Evolutionary conservation across 768 basidiomycete genomes (phyloP).

Genomic region (Boletus tomentosulus): DNA sequence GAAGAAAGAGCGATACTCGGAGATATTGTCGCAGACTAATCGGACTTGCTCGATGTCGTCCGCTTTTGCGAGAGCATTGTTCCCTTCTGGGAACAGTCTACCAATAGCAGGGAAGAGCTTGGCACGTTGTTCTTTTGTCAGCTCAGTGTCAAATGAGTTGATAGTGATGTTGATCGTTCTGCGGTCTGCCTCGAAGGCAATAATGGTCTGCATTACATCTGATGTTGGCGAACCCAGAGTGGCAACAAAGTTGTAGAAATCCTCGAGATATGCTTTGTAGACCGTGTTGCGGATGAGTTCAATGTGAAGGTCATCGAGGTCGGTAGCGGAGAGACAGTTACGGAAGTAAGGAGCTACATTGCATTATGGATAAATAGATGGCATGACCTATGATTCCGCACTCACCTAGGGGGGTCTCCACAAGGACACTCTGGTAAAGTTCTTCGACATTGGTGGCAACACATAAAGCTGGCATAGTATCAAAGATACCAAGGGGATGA

Average conservation of each 20-base stretch:
- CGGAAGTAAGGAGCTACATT: constrained; percentile 88
- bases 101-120: constrained; percentile 93
- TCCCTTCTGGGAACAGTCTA: constrained; percentile 90
- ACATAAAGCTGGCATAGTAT: constrained; percentile 98
- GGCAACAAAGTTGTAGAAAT: constrained; percentile 83
- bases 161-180: constrained; percentile 98
- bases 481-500: constrained; percentile 95
- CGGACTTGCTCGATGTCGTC: constrained; percentile 95
- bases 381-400: constrained; percentile 8
- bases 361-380: constrained; percentile 1
- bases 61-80: constrained; percentile 88
- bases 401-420: constrained; percentile 95
- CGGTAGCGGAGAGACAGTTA: constrained; percentile 89
- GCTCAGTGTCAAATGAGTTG: constrained; percentile 96
- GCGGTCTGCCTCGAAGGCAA: constrained; percentile 95
- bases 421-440: constrained; percentile 91
- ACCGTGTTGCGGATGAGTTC: constrained; percentile 99
- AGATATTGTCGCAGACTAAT: constrained; percentile 77
- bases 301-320: constrained; percentile 98
- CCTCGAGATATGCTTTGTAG: constrained; percentile 98
- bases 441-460: constrained; percentile 99
- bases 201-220: constrained; percentile 88
- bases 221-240: constrained; percentile 81
- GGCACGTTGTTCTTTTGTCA: constrained; percentile 92
- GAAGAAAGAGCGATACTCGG: constrained; percentile 92